Evolutionary conservation across 495 filamentous ascomycete genomes (phyloP).

Genomic region (Xylaria cubensis): DNA sequence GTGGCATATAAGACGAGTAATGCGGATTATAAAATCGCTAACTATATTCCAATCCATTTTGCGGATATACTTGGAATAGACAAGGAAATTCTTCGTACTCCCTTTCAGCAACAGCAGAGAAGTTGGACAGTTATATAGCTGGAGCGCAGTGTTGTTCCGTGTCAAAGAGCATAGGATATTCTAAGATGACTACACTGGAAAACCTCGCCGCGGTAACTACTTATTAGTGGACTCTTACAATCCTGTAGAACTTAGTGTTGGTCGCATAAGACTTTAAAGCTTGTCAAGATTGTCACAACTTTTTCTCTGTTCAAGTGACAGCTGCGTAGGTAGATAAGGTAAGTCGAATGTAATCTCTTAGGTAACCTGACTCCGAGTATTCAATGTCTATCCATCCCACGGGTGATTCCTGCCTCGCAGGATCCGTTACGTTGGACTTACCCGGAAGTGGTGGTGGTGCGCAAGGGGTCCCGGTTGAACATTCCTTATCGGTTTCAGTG

Average conservation of each 20-base stretch:
- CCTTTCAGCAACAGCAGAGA: not conserved
- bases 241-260: not conserved
- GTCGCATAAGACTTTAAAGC: not conserved
- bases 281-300: not conserved
- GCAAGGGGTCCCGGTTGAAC: conserved; percentile 14
- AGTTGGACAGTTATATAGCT: not conserved
- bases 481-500: conserved; percentile 21
- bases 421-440: conserved; percentile 1
- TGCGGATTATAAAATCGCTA: not conserved
- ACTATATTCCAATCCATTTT: not conserved
- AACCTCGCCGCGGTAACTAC: not conserved
- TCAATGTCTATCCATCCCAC: not conserved
- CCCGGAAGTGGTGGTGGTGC: conserved; percentile 16
- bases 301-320: not conserved
- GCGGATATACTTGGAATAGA: not conserved
- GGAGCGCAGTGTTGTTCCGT: not conserved
- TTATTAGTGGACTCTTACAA: no score
- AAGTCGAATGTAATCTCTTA: not conserved
- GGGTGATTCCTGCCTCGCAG: not conserved
- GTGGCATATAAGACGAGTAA: not conserved
- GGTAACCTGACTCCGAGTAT: not conserved
- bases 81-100: not conserved
- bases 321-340: not conserved
- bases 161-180: not conserved
- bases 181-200: not conserved